Base-by-base conservation (phyloP, 441 rosid species). In the Mallotus repandus region DNA sequence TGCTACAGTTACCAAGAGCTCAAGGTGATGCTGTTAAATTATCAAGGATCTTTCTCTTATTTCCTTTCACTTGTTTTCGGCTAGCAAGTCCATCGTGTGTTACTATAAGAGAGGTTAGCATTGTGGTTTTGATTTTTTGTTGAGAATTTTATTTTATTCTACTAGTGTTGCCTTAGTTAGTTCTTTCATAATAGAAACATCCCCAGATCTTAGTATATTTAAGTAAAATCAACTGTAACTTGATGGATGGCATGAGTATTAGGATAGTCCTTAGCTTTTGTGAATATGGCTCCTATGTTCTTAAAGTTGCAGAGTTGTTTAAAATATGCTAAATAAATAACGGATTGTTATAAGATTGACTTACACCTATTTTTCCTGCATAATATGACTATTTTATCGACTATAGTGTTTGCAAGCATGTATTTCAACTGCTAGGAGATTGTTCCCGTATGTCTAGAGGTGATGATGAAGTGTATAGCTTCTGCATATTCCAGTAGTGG, bases 11-110 rank as follows among this genome's bases (percentile, higher is more conserved):
- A 11, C 60, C 79, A 92, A 98, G 81, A 94, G 94, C 68, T 92
- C 98, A 46, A 96, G 98, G n/a, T 94, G 97, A 98, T 68, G 98
- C 99, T 70, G 99, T 98, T 72, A 94, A 92, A 80, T 82, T 96
- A 79, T 94, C 98, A 25, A 97, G 99, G 71, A 92, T 96, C 81
- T 96, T 94, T 84, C 98, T 96, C 76, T 98, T 98, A 13, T 89
- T 96, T 74, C 98, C 98, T 69, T 96, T 91, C 75, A 81, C 91
- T 70, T 97, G 29, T 25, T 25, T 25, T 2, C 29, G 2, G 2
- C 29, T 2, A 25, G 29, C 29, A 25, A 25, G 2, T 25, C 29
- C 29, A 25, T 25, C 29, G 29, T 25, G 29, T 25, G 29, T 25
- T 25, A 25, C 29, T 25, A 25, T 25, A 25, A 25, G 29, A 25